These are phyloP conservation scores for Boletus rufocinnamomeus DNA, from an alignment of 768 basidiomycete species.

Conservation along the genomic window DNA sequence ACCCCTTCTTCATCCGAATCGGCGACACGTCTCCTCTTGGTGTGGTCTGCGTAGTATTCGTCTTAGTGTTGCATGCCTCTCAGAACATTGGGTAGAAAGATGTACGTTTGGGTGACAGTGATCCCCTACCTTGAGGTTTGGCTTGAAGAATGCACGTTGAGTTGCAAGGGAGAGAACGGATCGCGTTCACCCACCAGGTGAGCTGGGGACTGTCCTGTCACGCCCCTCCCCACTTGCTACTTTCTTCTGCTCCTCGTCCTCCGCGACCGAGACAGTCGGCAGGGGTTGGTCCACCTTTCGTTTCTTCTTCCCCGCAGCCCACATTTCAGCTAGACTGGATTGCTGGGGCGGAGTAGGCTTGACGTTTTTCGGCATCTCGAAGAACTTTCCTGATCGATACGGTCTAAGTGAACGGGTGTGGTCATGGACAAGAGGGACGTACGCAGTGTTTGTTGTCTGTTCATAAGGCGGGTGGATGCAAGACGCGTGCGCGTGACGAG, in stretches of 20 bases:
- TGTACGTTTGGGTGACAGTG: slow-evolving; percentile 26
- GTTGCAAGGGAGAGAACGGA: not conserved
- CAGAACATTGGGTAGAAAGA: not conserved
- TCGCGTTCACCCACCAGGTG: slow-evolving; percentile 15
- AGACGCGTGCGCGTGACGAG: slow-evolving; percentile 26
- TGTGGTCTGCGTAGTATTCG: slow-evolving; percentile 25
- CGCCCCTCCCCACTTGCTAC: slow-evolving; percentile 16
- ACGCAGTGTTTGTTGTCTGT: slow-evolving; percentile 77
- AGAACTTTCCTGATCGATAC: slow-evolving; percentile 60
- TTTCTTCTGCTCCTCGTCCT: slow-evolving; percentile 30
- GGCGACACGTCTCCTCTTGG: slow-evolving; percentile 55
- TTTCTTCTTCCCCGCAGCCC: slow-evolving; percentile 55
- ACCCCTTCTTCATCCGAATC: slow-evolving; percentile 53
- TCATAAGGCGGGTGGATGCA: slow-evolving; percentile 44
- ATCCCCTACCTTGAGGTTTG: slow-evolving; percentile 42
- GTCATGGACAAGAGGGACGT: slow-evolving; percentile 12
- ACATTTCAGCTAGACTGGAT: slow-evolving; percentile 75
- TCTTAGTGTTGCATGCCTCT: not conserved
- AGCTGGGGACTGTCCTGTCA: not conserved
- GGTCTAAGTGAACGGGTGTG: not conserved
- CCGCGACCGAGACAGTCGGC: slow-evolving; percentile 23
- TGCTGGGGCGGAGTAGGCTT: slow-evolving; percentile 75
- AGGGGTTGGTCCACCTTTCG: slow-evolving; percentile 25
- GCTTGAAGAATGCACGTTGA: slow-evolving; percentile 22
- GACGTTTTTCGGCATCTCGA: slow-evolving; percentile 67